Conservation (phyloP, 2,329 filamentous ascomycete species). For the Saccharata proteae region DNA sequence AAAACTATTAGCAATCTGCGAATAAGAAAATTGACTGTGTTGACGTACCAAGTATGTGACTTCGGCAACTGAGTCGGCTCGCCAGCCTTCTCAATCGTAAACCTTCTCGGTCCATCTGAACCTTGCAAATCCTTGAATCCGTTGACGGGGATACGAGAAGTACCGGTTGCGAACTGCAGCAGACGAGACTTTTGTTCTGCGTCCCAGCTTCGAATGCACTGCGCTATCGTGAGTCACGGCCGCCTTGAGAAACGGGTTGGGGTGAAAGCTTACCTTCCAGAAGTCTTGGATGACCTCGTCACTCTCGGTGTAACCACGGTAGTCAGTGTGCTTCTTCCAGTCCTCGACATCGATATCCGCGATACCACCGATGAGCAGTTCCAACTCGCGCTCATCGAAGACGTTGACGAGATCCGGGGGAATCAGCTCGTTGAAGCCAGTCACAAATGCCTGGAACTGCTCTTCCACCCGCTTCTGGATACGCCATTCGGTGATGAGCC, state of each 20-base stretch:
- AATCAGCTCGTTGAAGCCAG: slow-evolving; percentile 95
- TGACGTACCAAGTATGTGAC: slow-evolving; percentile 86
- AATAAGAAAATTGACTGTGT: slow-evolving; percentile 1
- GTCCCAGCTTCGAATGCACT: slow-evolving; percentile 87
- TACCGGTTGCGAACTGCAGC: slow-evolving; percentile 93
- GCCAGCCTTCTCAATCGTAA: slow-evolving; percentile 96
- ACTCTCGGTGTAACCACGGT: slow-evolving; percentile 93
- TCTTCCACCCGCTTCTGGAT: slow-evolving; percentile 97
- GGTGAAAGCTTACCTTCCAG: slow-evolving; percentile 60
- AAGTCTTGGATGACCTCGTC: slow-evolving; percentile 98
- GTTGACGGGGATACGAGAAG: slow-evolving; percentile 94
- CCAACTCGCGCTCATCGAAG: slow-evolving; percentile 94
- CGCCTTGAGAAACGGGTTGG: too few relatives aligned
- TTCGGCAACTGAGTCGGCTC: slow-evolving; percentile 86
- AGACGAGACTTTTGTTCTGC: slow-evolving; percentile 95
- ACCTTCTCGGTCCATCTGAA: slow-evolving; percentile 85
- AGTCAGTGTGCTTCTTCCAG: slow-evolving; percentile 99
- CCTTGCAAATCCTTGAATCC: slow-evolving; percentile 98
- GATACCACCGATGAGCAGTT: slow-evolving; percentile 93
- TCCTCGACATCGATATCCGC: slow-evolving; percentile 99
- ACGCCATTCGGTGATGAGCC: slow-evolving; percentile 95
- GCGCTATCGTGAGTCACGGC: too few relatives aligned
- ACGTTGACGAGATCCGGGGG: slow-evolving; percentile 94
- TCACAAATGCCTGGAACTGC: slow-evolving; percentile 96
- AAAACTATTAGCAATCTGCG: slow-evolving; percentile 8